Base-by-base conservation (phyloP, 2,329 filamentous ascomycete genomes). In the Alternaria postmessia region DNA sequence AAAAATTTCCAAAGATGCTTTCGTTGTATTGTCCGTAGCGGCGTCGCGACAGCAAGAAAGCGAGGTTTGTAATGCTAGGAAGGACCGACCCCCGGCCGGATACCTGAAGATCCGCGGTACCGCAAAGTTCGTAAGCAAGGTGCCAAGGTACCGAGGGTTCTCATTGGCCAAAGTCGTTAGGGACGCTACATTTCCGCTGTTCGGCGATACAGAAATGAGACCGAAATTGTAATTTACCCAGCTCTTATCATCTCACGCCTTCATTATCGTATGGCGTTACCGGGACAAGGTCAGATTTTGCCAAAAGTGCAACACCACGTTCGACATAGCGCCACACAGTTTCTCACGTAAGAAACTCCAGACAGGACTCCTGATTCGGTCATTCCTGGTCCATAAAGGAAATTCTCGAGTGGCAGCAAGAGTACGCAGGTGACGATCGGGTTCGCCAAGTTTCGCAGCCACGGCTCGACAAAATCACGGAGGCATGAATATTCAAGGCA, bases 31-130 rank as follows among this genome's bases (percentile, higher is more conserved):
- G 39, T 11, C 22, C 32, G 39, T 18, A 18, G 52, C 22, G n/a
- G 32, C 48, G 32, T 56, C 18, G 54, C 26, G 16, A 47, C 22
- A 46, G 20, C 8, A 55, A 11, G 28, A 26, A 26, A 3, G 38
- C 22, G 51, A 43, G 49, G 57, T 56, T 59, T 44, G 57, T 56
- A 59, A 59, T 59, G 30, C 26, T 32, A 16, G 16, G 16, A 20
- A 47, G 42, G 41, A 20, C 52, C n/a, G 52, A 14, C 14, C 30
- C 30, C 28, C 44, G n/a, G 20, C 38, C 57, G 52, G 51, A 46
- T 56, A 8, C 24, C 14, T 42, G 8, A 26, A 36, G 14, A 44
- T 28, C 55, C 55, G 55, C 26, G 39, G 24, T n/a, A 26, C 51
- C 57, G 44, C 12, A 4, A 20, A 16, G 18, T 46, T 59, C 6